Conservation (phyloP, 2,329 filamentous ascomycete genomes). For the Lecanicillium sp. region DNA sequence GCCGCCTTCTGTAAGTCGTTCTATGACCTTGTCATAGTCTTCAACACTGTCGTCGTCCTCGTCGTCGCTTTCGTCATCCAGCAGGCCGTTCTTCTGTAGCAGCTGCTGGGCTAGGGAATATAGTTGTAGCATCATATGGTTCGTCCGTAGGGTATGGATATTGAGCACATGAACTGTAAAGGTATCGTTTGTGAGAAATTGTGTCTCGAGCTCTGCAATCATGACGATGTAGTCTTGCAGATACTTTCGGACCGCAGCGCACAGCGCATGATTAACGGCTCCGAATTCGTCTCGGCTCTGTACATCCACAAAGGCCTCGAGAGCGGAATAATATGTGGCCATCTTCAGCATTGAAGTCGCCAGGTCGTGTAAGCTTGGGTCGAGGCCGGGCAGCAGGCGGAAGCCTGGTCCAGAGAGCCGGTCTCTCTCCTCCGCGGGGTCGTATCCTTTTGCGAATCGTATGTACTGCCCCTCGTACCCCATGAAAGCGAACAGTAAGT, state of each 20-base stretch:
- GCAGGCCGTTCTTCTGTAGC: slow-evolving; percentile 76
- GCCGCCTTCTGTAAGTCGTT: slow-evolving; percentile 80
- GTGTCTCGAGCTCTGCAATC: slow-evolving; percentile 87
- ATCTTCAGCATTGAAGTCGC: slow-evolving; percentile 86
- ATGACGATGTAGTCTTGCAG: slow-evolving; percentile 91
- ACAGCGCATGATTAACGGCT: slow-evolving; percentile 89
- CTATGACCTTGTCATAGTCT: slow-evolving; percentile 88
- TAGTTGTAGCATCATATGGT: slow-evolving; percentile 85
- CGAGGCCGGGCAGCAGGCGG: slow-evolving; percentile 73
- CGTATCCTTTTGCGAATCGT: slow-evolving; percentile 74
- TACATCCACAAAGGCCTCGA: slow-evolving; percentile 90
- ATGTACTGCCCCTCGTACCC: slow-evolving; percentile 98
- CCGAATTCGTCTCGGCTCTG: slow-evolving; percentile 91
- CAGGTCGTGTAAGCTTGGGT: slow-evolving; percentile 85
- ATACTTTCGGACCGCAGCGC: slow-evolving; percentile 86
- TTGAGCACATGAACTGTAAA: slow-evolving; percentile 94
- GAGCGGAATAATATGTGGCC: slow-evolving; percentile 85
- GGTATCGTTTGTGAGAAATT: slow-evolving; percentile 78
- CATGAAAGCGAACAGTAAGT: slow-evolving; percentile 93
- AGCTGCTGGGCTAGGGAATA: slow-evolving; percentile 85
- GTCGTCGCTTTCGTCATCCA: slow-evolving; percentile 73
- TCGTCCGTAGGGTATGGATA: slow-evolving; percentile 82
- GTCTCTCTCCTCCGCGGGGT: slow-evolving; percentile 79
- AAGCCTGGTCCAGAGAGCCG: slow-evolving; percentile 77
- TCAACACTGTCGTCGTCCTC: slow-evolving; percentile 68